Conservation (phyloP, 192 early-diverging fungal species). For the Coemansia sp. region DNA sequence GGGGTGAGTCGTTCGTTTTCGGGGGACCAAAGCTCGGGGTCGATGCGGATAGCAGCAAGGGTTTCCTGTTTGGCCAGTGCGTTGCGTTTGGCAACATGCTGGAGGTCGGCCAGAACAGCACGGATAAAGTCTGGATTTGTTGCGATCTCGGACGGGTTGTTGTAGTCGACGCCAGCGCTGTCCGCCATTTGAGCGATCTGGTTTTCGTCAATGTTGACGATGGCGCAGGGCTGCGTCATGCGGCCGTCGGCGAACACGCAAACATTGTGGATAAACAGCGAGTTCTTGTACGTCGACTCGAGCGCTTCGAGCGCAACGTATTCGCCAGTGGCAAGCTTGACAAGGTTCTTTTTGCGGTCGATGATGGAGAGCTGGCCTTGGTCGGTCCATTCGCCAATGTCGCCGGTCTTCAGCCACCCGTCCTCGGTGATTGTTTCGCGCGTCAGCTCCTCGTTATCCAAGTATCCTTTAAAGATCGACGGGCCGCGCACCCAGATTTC, state of each 20-base stretch:
- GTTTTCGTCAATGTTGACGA: conserved; percentile 65
- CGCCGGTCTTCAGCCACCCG: conserved; percentile 89
- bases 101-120: conserved; percentile 31
- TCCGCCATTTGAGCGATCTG: conserved; percentile 55
- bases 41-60: conserved; percentile 64
- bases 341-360: conserved; percentile 94
- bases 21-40: conserved; percentile 83
- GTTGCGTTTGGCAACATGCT: conserved; percentile 64
- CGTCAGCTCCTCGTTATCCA: conserved; percentile 75
- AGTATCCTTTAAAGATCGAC: conserved; percentile 79
- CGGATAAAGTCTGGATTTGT: conserved; percentile 22
- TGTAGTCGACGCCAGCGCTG: conserved; percentile 24
- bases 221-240: conserved; percentile 70
- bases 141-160: conserved; percentile 36
- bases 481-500: conserved; percentile 86
- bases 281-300: conserved; percentile 88
- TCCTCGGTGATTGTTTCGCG: conserved; percentile 75
- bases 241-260: conserved; percentile 76
- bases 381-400: conserved; percentile 84
- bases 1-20: conserved; percentile 83
- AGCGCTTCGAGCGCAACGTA: conserved; percentile 94
- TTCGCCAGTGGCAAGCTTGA: conserved; percentile 89
- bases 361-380: conserved; percentile 86
- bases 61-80: conserved; percentile 76
- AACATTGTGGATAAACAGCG: conserved; percentile 74